phyloP scores from a whole-genome alignment of 257 asterid species.

The Capsicum rhomboideum region DNA sequence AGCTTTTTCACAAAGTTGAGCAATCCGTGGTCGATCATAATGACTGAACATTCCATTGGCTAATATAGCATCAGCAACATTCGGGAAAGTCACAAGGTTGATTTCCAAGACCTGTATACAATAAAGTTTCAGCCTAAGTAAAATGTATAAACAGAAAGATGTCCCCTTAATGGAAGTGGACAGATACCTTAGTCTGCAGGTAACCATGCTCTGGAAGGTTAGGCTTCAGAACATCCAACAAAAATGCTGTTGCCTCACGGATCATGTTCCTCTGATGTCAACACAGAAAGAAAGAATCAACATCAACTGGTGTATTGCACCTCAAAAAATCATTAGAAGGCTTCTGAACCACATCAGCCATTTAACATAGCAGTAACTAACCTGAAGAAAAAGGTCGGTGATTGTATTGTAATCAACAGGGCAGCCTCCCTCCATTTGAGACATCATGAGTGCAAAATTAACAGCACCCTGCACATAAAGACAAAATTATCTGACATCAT shows the following conservation, averaged over 20 bases:
- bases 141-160: neutral
- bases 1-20: constrained; percentile 96
- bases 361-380: constrained; percentile 7
- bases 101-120: constrained; percentile 80
- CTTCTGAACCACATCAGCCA: neutral
- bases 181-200: constrained; percentile 90
- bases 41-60: constrained; percentile 99
- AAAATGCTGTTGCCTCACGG: constrained; percentile 98
- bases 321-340: neutral
- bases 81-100: constrained; percentile 91
- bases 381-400: constrained; percentile 99
- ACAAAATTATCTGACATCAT: neutral
- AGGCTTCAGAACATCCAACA: constrained; percentile 97
- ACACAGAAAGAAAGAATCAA: neutral
- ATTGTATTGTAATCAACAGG: constrained; percentile 98
- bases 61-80: constrained; percentile 98
- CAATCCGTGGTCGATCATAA: constrained; percentile 93
- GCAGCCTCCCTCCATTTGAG: constrained; percentile 99
- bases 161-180: neutral
- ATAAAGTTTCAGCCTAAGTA: neutral
- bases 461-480: constrained; percentile 83
- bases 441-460: constrained; percentile 99
- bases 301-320: neutral
- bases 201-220: constrained; percentile 89
- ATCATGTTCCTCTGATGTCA: constrained; percentile 82